A percentile compares a stretch with the other conserved stretches of the same genome.
Conservation (phyloP, 768 basidiomycete genomes). For the Xanthoconium stramineum region DNA sequence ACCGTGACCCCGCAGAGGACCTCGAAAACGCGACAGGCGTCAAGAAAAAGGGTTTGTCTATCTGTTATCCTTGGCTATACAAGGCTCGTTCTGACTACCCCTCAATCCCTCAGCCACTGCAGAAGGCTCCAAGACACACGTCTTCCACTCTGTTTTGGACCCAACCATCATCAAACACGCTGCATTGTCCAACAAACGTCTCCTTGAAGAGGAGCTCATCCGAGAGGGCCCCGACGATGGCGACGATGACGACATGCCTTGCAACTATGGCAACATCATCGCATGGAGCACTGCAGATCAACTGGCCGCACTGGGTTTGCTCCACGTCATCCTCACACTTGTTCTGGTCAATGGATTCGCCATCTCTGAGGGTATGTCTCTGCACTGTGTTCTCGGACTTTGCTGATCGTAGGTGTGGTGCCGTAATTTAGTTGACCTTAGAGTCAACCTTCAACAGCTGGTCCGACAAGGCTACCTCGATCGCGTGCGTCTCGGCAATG, state of each 20-base stretch:
- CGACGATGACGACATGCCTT: slow-evolving; percentile 48
- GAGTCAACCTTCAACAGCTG: slow-evolving; percentile 58
- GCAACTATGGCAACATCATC: slow-evolving; percentile 64
- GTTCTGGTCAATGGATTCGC: slow-evolving; percentile 79
- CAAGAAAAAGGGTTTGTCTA: slow-evolving; percentile 62
- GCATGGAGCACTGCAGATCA: slow-evolving; percentile 71
- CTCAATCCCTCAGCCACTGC: slow-evolving; percentile 36
- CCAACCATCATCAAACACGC: slow-evolving; percentile 60
- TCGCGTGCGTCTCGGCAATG: slow-evolving; percentile 50
- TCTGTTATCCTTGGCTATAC: neutral
- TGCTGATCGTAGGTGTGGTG: neutral
- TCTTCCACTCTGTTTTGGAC: slow-evolving; percentile 74
- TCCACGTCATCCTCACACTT: slow-evolving; percentile 78
- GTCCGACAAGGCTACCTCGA: slow-evolving; percentile 79
- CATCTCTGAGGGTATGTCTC: slow-evolving; percentile 62
- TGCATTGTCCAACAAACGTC: slow-evolving; percentile 43
- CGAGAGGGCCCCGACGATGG: slow-evolving; percentile 46
- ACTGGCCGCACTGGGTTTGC: slow-evolving; percentile 64
- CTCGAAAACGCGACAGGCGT: slow-evolving; percentile 50
- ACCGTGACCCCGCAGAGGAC: slow-evolving; percentile 38
- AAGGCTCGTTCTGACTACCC: neutral
- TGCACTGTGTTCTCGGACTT: neutral
- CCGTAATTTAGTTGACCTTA: slow-evolving; percentile 59
- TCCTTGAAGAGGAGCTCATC: slow-evolving; percentile 48
- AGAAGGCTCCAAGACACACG: slow-evolving; percentile 72